A percentile compares a stretch with the other conserved stretches of the same genome.
Evolutionary conservation across 768 basidiomycete species (phyloP).

Genomic region (Tulasnella sp.): DNA sequence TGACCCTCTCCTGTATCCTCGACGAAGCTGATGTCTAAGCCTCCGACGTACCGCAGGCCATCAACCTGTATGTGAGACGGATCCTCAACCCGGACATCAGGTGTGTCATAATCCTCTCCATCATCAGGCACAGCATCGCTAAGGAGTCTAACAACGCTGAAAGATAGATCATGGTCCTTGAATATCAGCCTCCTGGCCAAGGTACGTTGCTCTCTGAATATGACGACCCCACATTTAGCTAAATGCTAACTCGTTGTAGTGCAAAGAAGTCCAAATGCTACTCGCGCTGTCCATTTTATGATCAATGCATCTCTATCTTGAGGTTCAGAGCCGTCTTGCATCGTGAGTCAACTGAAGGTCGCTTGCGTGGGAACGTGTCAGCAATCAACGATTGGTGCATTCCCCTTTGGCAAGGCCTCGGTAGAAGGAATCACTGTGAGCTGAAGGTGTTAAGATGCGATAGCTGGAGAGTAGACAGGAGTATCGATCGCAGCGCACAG

Average conservation of each 20-base stretch:
- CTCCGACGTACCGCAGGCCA: constrained; percentile 22
- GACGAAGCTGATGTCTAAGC: constrained; percentile 24
- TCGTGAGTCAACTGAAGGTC: no score
- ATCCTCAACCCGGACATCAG: neutral
- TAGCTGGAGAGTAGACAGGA: no score
- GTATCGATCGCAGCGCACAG: no score
- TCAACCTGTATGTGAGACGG: neutral
- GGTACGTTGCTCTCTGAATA: constrained; percentile 5
- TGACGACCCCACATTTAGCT: no score
- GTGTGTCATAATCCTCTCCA: neutral
- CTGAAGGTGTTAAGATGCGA: no score
- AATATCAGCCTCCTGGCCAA: constrained; percentile 5
- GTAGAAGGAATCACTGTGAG: no score
- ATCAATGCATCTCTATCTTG: neutral
- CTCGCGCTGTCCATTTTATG: constrained; percentile 13
- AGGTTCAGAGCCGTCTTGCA: neutral
- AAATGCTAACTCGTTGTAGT: neutral
- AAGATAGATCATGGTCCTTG: constrained; percentile 11
- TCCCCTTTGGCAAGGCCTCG: no score
- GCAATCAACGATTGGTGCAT: no score
- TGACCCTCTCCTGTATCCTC: neutral
- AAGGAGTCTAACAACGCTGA: neutral
- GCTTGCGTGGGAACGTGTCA: no score
- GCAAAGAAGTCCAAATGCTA: no score
- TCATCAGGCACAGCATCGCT: neutral